Base-by-base conservation (phyloP, 345 rosid species). In the Garcia nutans region DNA sequence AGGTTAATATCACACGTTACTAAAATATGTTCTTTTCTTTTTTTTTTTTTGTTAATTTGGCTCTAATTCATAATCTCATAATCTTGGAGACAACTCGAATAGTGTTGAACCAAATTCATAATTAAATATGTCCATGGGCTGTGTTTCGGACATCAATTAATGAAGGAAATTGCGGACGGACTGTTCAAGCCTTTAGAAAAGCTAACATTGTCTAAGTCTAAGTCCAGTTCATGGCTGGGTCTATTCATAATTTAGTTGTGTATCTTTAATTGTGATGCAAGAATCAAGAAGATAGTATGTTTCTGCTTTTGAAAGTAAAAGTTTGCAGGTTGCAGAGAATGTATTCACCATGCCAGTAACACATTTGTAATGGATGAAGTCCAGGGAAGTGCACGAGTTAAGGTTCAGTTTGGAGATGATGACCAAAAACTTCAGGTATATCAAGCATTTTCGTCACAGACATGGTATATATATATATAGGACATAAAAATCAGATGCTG, bases 311-410 rank as follows among this genome's bases (percentile, higher is more conserved):
- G 28, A 31, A 70, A 49, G 57, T 44, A 44, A n/a, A 31, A 52
- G 33, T 56, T 61, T 37, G 72, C 88, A 89, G 91, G 93, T 62
- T 88, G 91, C 85, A 80, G 86, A 80, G 91, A 86, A 76, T 90
- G 93, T 60, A 85, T 83, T 52, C 85, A 85, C 45, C 85, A 86
- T 63, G 92, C 90, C n/a, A 70, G 90, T 58, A 86, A 87, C 75
- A 90, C 90, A 3, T 88, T 90, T 28, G 71, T 73, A 22, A 83
- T 88, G 85, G 90, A 87, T 45, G 85, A 86, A 49, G 79, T 84
- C 22, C 66, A 71, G 0, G 89, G 92, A 47, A 81, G 89, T 41
- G 91, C 94, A 28, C 72, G 89, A 74, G 94, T 90, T 31, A 84
- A 74, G 58, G 84, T 88, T 79, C 92, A 88, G 71, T 84, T 75